phyloP scores from a whole-genome alignment of 179 eudicot genomes.

The Beta lomatogona region DNA sequence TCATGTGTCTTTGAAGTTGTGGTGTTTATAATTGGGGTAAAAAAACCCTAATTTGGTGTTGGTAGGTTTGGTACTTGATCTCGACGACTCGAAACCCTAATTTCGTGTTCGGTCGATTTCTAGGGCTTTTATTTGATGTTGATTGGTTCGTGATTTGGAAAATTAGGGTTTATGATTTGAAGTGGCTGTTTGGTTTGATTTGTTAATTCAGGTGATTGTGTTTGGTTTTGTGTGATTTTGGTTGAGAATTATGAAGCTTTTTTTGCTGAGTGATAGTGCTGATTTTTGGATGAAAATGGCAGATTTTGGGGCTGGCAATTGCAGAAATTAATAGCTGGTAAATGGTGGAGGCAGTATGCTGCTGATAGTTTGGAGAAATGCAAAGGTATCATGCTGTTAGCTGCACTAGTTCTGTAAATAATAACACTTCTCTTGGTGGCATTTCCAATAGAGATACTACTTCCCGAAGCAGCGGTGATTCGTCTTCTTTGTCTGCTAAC shows the following conservation, averaged over 20 bases:
- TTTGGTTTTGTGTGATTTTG: constrained; percentile 7
- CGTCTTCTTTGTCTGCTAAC: constrained; percentile 60
- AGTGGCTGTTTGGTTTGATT: background rate
- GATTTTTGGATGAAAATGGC: too few species aligned
- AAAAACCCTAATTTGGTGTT: constrained; percentile 43
- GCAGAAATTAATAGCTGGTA: constrained; percentile 25
- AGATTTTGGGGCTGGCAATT: background rate
- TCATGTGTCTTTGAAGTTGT: background rate
- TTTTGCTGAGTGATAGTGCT: background rate
- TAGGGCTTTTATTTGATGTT: constrained; percentile 20
- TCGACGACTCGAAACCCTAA: background rate
- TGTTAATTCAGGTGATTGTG: background rate
- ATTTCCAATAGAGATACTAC: too few species aligned
- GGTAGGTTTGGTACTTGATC: constrained; percentile 23
- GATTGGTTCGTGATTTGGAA: background rate
- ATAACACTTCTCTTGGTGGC: too few species aligned
- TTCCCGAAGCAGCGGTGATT: constrained; percentile 39
- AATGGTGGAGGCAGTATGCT: constrained; percentile 72
- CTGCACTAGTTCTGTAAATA: too few species aligned
- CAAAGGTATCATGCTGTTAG: too few species aligned
- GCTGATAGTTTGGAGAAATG: too few species aligned
- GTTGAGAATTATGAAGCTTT: background rate
- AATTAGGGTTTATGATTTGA: constrained; percentile 32
- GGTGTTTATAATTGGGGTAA: background rate
- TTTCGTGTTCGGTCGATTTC: constrained; percentile 9